Conservation (phyloP, 1,139 yeast species). For the Taphrina wiesneri region DNA sequence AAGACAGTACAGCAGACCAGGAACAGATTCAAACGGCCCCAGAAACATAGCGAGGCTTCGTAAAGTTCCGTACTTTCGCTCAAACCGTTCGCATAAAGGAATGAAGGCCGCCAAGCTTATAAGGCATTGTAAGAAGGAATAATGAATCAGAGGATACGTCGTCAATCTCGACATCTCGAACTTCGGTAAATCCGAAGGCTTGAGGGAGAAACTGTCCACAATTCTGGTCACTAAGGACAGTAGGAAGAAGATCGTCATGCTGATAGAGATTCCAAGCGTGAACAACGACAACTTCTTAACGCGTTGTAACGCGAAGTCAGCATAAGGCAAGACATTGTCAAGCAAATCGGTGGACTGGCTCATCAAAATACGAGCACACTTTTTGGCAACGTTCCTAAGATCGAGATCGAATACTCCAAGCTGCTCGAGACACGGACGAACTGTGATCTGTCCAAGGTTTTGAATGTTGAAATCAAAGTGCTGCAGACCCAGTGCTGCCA, state of each 20-base stretch:
- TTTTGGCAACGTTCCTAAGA: background rate
- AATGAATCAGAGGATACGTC: slow-evolving; percentile 73
- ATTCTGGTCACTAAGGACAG: slow-evolving; percentile 15
- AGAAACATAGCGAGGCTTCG: slow-evolving; percentile 82
- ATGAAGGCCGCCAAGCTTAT: slow-evolving; percentile 62
- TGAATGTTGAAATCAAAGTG: no score
- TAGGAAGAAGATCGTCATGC: slow-evolving; percentile 22
- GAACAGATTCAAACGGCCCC: slow-evolving; percentile 40
- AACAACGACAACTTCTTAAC: slow-evolving; percentile 20
- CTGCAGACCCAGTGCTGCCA: background rate
- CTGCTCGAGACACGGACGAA: no score
- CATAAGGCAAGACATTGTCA: slow-evolving; percentile 12
- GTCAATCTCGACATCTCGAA: slow-evolving; percentile 58
- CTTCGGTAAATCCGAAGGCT: slow-evolving; percentile 16
- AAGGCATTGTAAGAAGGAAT: slow-evolving; percentile 60
- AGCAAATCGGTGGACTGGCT: slow-evolving; percentile 20
- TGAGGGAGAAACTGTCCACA: slow-evolving; percentile 13
- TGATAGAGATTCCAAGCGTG: background rate
- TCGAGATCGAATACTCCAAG: no score
- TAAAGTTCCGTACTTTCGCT: slow-evolving; percentile 76
- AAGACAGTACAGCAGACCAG: slow-evolving; percentile 34
- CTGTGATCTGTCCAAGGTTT: no score
- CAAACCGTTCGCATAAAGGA: slow-evolving; percentile 66
- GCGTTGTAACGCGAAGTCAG: slow-evolving; percentile 8
- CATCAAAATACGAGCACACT: background rate